Evolutionary conservation across 805 yeast genomes (phyloP).

Genomic region (Ogataea degrootiae): DNA sequence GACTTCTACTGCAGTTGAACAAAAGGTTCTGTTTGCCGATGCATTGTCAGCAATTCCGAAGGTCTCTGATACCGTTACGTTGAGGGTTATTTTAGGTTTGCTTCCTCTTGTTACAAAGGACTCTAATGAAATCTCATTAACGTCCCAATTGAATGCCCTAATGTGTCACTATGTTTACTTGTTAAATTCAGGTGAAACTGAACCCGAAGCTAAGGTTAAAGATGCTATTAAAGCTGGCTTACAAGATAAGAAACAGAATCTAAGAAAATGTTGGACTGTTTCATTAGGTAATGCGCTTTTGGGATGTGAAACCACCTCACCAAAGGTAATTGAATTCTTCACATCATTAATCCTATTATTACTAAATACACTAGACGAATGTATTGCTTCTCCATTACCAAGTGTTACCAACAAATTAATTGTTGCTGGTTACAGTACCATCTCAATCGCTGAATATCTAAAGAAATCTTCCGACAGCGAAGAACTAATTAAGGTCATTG

Average conservation of each 20-base stretch:
- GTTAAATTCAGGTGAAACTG: conserved; percentile 17
- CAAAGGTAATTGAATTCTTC: conserved; percentile 14
- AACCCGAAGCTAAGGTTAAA: conserved; percentile 20
- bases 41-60: conserved; percentile 35
- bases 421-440: conserved; percentile 49
- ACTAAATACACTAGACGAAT: conserved; percentile 36
- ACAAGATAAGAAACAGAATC: conserved; percentile 54
- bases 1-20: conserved; percentile 58
- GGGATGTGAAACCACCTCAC: conserved; percentile 1
- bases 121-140: conserved; percentile 62
- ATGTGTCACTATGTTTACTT: conserved; percentile 38
- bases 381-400: conserved; percentile 48
- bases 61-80: conserved; percentile 1
- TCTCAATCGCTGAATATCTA: conserved; percentile 20
- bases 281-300: conserved; percentile 38
- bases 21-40: conserved; percentile 49
- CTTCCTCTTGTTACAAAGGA: conserved; percentile 63
- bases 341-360: conserved; percentile 23
- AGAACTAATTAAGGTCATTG: conserved; percentile 11
- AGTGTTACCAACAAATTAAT: conserved; percentile 49
- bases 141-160: conserved; percentile 44
- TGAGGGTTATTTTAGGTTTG: conserved; percentile 39
- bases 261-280: conserved; percentile 65
- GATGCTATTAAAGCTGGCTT: conserved; percentile 51
- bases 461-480: conserved; percentile 8